A percentile compares a stretch with the other conserved stretches of the same genome.
These are phyloP conservation scores for Rhizophora apiculata DNA, from an alignment of 345 rosid genomes.

Conservation along the genomic window DNA sequence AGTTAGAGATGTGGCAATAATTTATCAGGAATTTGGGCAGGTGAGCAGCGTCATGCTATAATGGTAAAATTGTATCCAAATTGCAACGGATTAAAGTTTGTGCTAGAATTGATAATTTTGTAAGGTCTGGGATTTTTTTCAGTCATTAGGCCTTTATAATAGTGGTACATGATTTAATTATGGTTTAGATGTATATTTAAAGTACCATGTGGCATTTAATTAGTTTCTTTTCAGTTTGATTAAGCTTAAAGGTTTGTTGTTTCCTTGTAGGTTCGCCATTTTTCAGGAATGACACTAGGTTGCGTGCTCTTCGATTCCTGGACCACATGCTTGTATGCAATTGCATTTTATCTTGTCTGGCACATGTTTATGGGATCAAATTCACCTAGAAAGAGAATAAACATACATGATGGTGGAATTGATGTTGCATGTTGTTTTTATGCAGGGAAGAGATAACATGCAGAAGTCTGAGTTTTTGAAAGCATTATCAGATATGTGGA, in stretches of 20 bases:
- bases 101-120: no score
- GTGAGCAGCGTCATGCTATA: no score
- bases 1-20: no score
- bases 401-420: conserved; percentile 1
- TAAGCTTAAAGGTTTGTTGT: conserved; percentile 18
- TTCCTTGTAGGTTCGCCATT: conserved; percentile 67
- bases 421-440: conserved; percentile 12
- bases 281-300: conserved; percentile 86
- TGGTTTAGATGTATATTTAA: no score
- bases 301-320: conserved; percentile 99
- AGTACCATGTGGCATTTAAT: background rate
- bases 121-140: no score
- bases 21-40: no score
- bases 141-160: no score
- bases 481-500: conserved; percentile 99
- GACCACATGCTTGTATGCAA: conserved; percentile 94
- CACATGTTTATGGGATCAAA: conserved; percentile 10
- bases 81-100: no score
- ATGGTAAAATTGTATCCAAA: no score
- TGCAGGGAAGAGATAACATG: conserved; percentile 94
- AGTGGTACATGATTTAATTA: no score
- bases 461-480: conserved; percentile 98
- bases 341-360: conserved; percentile 18
- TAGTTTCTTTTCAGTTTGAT: background rate
- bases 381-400: conserved; percentile 7